Conservation (phyloP, 495 filamentous ascomycete species). For the Neurospora sublineolata region DNA sequence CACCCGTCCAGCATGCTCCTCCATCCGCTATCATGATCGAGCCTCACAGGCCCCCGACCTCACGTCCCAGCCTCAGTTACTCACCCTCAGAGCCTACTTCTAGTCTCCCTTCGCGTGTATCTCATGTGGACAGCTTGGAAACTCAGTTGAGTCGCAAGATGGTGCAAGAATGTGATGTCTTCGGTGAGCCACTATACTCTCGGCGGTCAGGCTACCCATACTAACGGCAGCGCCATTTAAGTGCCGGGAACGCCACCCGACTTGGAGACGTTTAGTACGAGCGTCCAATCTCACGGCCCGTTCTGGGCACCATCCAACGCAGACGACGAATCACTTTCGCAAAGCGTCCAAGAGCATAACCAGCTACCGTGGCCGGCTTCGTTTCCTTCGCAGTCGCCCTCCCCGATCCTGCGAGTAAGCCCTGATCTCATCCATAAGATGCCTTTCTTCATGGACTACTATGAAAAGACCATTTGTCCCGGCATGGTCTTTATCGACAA, state of each 20-base stretch:
- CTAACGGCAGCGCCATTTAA: slow-evolving; percentile 4
- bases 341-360: slow-evolving; percentile 18
- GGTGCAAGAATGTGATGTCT: slow-evolving; percentile 32
- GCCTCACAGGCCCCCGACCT: slow-evolving; percentile 35
- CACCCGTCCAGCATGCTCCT: slow-evolving; percentile 40
- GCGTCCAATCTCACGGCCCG: slow-evolving; percentile 28
- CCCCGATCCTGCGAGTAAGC: slow-evolving; percentile 28
- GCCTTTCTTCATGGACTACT: slow-evolving; percentile 59
- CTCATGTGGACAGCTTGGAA: slow-evolving; percentile 31
- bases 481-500: slow-evolving; percentile 86
- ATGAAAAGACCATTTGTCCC: slow-evolving; percentile 81
- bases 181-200: slow-evolving; percentile 26
- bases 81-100: slow-evolving; percentile 36
- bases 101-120: slow-evolving; percentile 33
- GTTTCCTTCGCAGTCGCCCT: slow-evolving; percentile 16
- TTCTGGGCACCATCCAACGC: slow-evolving; percentile 32
- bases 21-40: slow-evolving; percentile 40
- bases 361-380: slow-evolving; percentile 15
- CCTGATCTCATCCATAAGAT: slow-evolving; percentile 44
- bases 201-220: not conserved
- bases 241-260: slow-evolving; percentile 30
- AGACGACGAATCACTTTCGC: slow-evolving; percentile 30
- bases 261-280: slow-evolving; percentile 35
- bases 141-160: slow-evolving; percentile 34
- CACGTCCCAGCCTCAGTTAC: slow-evolving; percentile 40